Evolutionary conservation across 306 rosid genomes (phyloP).

Genomic region (Prunus fruticosa): DNA sequence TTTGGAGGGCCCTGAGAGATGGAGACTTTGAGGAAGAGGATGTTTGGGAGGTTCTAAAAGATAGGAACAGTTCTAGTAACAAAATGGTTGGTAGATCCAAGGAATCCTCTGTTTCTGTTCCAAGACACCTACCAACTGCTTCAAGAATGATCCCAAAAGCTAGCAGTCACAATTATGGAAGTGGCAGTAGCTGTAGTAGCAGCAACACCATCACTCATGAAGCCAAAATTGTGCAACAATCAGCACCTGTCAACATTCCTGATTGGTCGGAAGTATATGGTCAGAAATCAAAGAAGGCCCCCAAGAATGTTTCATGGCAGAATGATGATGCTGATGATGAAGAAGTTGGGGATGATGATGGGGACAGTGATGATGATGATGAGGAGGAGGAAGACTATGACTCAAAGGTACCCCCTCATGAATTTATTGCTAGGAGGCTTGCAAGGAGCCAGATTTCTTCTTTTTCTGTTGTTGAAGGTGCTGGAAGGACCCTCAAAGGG

Average conservation of each 20-base stretch:
- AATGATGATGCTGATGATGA: constrained; percentile 23
- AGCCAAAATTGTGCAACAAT: constrained; percentile 47
- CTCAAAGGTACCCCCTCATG: constrained; percentile 73
- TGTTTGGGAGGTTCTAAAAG: constrained; percentile 64
- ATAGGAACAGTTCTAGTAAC: constrained; percentile 21
- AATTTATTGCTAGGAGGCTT: constrained; percentile 73
- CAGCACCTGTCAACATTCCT: constrained; percentile 79
- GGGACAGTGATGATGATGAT: constrained; percentile 8
- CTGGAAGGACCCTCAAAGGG: constrained; percentile 92
- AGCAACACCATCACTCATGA: constrained; percentile 31
- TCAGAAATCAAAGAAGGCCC: constrained; percentile 33
- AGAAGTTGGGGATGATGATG: constrained; percentile 13
- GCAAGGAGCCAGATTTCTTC: constrained; percentile 82
- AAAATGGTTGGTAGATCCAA: constrained; percentile 20
- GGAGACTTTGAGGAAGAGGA: constrained; percentile 88
- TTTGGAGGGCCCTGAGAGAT: constrained; percentile 82
- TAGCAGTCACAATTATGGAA: constrained; percentile 12
- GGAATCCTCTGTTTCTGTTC: constrained; percentile 28
- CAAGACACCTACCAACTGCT: constrained; percentile 40
- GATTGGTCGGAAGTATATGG: constrained; percentile 59
- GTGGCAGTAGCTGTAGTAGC: constrained; percentile 28
- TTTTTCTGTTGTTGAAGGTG: constrained; percentile 91
- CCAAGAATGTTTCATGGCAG: constrained; percentile 33
- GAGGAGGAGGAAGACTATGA: constrained; percentile 37
- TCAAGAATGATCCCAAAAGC: constrained; percentile 63